Evolutionary conservation across 768 basidiomycete genomes (phyloP).

Genomic region (Panaeolus cyanescens): DNA sequence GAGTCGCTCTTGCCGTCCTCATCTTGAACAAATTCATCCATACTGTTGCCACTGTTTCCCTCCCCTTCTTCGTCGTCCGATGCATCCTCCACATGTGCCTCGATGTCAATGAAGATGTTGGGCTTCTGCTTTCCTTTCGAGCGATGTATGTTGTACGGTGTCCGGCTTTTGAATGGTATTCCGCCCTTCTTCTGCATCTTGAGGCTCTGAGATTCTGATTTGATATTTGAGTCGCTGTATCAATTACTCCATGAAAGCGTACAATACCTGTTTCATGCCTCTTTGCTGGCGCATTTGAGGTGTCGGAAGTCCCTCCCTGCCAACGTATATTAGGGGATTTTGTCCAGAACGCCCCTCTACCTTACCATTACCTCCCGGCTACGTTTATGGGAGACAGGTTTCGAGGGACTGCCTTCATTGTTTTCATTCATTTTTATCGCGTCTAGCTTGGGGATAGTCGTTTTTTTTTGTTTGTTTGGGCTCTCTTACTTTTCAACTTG

Average conservation of each 20-base stretch:
- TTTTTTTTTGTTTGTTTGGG: neutral
- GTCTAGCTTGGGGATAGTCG: neutral
- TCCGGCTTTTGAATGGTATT: too few relatives aligned
- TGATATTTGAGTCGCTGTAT: too few relatives aligned
- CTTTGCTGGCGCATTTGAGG: neutral
- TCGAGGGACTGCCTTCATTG: neutral
- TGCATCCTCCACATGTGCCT: neutral
- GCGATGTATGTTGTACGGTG: too few relatives aligned
- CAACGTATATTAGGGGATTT: too few relatives aligned
- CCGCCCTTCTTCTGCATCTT: neutral
- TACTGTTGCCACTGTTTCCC: neutral
- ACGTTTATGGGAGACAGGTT: neutral
- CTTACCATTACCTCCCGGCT: neutral
- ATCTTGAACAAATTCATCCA: neutral
- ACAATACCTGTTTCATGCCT: too few relatives aligned
- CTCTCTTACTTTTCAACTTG: too few relatives aligned
- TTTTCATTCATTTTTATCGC: neutral
- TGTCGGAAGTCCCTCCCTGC: neutral
- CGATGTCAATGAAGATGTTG: neutral
- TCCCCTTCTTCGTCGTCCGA: neutral
- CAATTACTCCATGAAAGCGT: too few relatives aligned
- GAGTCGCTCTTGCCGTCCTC: neutral
- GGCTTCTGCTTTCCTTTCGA: neutral
- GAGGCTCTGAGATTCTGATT: too few relatives aligned
- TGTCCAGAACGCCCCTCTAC: neutral